These are phyloP conservation scores for Fusarium pseudoanthophilum DNA, from an alignment of 2,329 filamentous ascomycete genomes.

Conservation along the genomic window DNA sequence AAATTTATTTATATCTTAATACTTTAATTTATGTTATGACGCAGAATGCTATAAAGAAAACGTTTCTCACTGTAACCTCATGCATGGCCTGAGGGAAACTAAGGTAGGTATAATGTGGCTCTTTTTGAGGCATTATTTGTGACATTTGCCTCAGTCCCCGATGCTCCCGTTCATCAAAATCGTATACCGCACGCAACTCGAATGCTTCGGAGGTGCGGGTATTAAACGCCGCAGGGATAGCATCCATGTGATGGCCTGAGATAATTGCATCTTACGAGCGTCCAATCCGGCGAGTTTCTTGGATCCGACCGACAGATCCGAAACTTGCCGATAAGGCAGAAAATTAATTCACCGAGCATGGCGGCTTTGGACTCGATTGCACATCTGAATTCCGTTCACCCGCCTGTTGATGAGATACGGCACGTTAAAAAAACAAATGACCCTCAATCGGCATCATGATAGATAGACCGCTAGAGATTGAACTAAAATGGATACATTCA, in stretches of 20 bases:
- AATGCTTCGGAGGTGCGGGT: background rate
- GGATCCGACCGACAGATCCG: fast-evolving
- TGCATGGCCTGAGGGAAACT: background rate
- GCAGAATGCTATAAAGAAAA: background rate
- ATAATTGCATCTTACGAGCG: background rate
- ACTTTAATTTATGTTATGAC: fast-evolving
- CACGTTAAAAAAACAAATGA: background rate
- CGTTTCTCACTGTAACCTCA: background rate
- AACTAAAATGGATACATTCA: background rate
- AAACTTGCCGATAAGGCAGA: background rate
- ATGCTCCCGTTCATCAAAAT: background rate
- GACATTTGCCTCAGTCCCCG: background rate
- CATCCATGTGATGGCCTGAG: too few relatives aligned
- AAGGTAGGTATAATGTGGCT: background rate
- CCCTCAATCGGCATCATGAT: background rate
- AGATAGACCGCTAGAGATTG: background rate
- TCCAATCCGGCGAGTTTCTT: background rate
- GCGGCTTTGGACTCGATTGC: background rate
- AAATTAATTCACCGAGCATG: background rate
- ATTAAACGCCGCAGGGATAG: background rate
- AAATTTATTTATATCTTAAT: background rate
- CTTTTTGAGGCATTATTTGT: background rate
- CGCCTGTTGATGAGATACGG: background rate
- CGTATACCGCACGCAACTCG: background rate
- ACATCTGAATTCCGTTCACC: background rate